Percentiles rank a stretch among this genome's conserved stretches.
These are phyloP conservation scores for Calocybe indica DNA, from an alignment of 768 basidiomycete genomes.

Conservation along the genomic window DNA sequence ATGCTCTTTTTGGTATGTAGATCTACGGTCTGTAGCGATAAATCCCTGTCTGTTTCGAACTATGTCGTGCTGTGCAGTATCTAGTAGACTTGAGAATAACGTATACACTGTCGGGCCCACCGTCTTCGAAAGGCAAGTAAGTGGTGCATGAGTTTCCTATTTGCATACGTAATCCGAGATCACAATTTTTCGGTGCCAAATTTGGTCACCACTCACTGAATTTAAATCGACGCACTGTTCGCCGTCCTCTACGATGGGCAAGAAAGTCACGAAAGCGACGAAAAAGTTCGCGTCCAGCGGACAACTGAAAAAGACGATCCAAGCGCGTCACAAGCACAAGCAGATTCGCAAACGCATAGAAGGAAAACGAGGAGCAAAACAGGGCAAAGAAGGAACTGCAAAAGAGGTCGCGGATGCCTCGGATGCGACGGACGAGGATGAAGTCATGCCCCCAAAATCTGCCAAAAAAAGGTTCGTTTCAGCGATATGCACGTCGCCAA, in stretches of 20 bases:
- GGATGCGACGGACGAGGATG: slow-evolving; percentile 26
- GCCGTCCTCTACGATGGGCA: slow-evolving; percentile 29
- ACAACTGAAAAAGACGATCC: slow-evolving; percentile 81
- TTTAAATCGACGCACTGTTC: background rate
- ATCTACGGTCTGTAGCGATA: too few relatives aligned
- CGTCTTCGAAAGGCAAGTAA: too few relatives aligned
- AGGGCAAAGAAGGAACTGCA: slow-evolving; percentile 17
- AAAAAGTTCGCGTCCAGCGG: slow-evolving; percentile 88
- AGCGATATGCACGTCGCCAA: too few relatives aligned
- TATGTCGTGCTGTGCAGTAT: too few relatives aligned
- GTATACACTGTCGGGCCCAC: too few relatives aligned
- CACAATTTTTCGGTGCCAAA: slow-evolving; percentile 8
- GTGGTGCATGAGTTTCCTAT: too few relatives aligned
- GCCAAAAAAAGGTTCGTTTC: slow-evolving; percentile 5
- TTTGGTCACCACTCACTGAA: background rate
- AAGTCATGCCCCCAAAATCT: slow-evolving; percentile 16
- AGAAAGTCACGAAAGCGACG: slow-evolving; percentile 72
- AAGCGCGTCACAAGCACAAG: slow-evolving; percentile 77
- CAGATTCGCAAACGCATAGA: slow-evolving; percentile 68
- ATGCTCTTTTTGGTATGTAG: background rate
- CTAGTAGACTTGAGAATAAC: too few relatives aligned
- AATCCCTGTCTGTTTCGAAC: too few relatives aligned
- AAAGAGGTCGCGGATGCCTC: slow-evolving; percentile 21
- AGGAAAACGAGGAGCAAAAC: slow-evolving; percentile 43
- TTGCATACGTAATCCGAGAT: slow-evolving; percentile 7